These are phyloP conservation scores for Alternaria arbusti DNA, from an alignment of 2,329 filamentous ascomycete genomes.

Conservation along the genomic window DNA sequence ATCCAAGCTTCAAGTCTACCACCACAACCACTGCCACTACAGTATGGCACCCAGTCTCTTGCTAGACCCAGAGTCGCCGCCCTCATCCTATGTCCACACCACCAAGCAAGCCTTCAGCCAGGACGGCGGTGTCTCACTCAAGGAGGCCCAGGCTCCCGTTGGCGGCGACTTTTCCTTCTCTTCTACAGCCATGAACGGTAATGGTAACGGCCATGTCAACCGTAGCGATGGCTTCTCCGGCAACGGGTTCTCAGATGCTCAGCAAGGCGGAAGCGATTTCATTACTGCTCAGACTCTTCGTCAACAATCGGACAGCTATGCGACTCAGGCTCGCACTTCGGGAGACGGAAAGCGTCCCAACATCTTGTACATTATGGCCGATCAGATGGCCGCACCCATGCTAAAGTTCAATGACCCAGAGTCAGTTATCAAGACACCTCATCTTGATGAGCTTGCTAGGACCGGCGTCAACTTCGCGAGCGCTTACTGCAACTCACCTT, in stretches of 20 bases:
- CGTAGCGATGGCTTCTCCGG: conserved; percentile 17
- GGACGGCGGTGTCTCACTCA: conserved; percentile 25
- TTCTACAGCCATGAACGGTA: conserved; percentile 19
- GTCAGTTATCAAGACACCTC: conserved; percentile 89
- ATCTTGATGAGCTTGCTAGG: conserved; percentile 82
- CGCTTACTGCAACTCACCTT: conserved; percentile 90
- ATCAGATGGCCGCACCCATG: conserved; percentile 88
- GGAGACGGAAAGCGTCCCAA: conserved; percentile 63
- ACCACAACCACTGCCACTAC: background rate
- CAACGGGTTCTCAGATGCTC: conserved; percentile 17
- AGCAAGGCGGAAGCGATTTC: conserved; percentile 26
- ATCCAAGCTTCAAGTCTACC: background rate
- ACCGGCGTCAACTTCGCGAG: conserved; percentile 89
- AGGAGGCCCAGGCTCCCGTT: conserved; percentile 30
- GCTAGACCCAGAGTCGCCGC: conserved; percentile 32
- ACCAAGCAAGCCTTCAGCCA: conserved; percentile 24
- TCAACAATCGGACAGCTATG: conserved; percentile 33
- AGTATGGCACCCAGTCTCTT: conserved; percentile 42
- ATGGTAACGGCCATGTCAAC: conserved; percentile 16
- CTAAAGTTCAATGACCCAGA: conserved; percentile 90
- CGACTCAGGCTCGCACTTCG: conserved; percentile 16
- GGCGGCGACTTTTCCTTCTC: conserved; percentile 23
- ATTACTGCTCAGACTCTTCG: conserved; percentile 37
- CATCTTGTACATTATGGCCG: conserved; percentile 94
- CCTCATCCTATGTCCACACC: conserved; percentile 17